Conservation (phyloP, 2,329 filamentous ascomycete species). For the Atkinsonella texensis region DNA sequence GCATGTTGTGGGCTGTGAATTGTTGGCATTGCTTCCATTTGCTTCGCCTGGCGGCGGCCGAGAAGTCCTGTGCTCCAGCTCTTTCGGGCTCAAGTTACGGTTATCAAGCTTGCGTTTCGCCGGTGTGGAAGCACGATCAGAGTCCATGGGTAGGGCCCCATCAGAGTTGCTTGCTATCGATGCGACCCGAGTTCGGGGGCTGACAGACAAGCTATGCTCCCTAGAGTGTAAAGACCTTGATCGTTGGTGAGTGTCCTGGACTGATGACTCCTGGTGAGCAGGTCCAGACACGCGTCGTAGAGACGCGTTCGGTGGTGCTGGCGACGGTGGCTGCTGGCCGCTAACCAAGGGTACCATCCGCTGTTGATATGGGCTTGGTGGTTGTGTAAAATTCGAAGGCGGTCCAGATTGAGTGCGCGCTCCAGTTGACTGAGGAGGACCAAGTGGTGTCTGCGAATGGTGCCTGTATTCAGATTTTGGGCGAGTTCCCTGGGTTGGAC, state of each 20-base stretch:
- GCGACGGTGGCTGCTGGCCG: conserved; percentile 21
- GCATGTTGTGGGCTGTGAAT: conserved; percentile 17
- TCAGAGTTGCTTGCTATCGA: conserved; percentile 36
- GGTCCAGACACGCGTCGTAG: conserved; percentile 23
- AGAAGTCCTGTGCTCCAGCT: conserved; percentile 36
- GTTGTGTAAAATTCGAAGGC: conserved; percentile 32
- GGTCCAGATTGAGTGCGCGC: conserved; percentile 27
- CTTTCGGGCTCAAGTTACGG: conserved; percentile 32
- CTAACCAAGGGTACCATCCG: conserved; percentile 21
- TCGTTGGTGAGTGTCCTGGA: conserved; percentile 32
- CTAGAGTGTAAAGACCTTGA: conserved; percentile 48
- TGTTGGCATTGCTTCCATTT: conserved; percentile 26
- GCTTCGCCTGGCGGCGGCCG: conserved; percentile 37
- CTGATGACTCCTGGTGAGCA: conserved; percentile 30
- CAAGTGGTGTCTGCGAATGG: conserved; percentile 40
- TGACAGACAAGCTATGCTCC: conserved; percentile 62
- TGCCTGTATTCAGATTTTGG: conserved; percentile 32
- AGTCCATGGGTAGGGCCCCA: conserved; percentile 17
- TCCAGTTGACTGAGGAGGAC: conserved; percentile 31
- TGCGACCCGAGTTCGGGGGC: conserved; percentile 59
- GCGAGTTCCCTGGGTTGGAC: conserved; percentile 36
- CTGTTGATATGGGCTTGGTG: conserved; percentile 50
- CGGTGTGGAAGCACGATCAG: conserved; percentile 22
- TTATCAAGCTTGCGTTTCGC: conserved; percentile 29
- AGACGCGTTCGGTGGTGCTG: conserved; percentile 13